Percentiles rank a stretch among this genome's conserved stretches.
phyloP scores from a whole-genome alignment of 192 early-diverging fungal species.

The Chytriomyces confervae region DNA sequence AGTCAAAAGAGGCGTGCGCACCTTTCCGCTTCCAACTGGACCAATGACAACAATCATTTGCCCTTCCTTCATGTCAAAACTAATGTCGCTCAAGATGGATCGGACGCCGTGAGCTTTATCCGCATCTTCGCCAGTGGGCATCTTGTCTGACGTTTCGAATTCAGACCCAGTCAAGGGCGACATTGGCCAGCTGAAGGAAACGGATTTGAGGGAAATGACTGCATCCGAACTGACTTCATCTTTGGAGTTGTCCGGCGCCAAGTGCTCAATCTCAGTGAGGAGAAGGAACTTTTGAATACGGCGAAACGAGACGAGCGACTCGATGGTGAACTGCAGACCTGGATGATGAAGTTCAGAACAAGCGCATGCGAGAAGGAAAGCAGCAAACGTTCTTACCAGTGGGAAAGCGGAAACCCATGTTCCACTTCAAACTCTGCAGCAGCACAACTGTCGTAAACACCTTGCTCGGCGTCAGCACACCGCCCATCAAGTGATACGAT shows the following conservation, averaged over 20 bases:
- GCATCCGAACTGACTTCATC: neutral
- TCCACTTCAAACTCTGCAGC: constrained; percentile 28
- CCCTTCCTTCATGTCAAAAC: constrained; percentile 16
- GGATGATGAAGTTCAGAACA: neutral
- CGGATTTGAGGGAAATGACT: constrained; percentile 25
- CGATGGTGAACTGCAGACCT: constrained; percentile 35
- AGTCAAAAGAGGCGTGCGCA: neutral
- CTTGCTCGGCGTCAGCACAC: constrained; percentile 38
- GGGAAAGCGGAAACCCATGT: constrained; percentile 42
- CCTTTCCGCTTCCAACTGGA: constrained; percentile 48
- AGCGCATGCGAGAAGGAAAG: neutral
- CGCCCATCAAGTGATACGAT: constrained; percentile 37
- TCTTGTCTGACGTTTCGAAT: neutral
- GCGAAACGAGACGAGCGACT: constrained; percentile 41
- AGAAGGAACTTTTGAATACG: constrained; percentile 44
- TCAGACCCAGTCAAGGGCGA: neutral
- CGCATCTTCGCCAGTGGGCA: neutral
- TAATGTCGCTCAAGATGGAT: constrained; percentile 32
- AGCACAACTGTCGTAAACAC: constrained; percentile 42
- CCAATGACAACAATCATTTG: constrained; percentile 44
- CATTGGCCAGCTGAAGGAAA: constrained; percentile 39
- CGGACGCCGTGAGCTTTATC: neutral
- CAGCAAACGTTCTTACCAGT: neutral
- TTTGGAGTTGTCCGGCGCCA: neutral
- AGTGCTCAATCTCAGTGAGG: constrained; percentile 36